Evolutionary conservation across 2,329 filamentous ascomycete genomes (phyloP), one percentile per base, ranked within the genome.

Genomic region (Tolypocladium ophioglossoides): DNA sequence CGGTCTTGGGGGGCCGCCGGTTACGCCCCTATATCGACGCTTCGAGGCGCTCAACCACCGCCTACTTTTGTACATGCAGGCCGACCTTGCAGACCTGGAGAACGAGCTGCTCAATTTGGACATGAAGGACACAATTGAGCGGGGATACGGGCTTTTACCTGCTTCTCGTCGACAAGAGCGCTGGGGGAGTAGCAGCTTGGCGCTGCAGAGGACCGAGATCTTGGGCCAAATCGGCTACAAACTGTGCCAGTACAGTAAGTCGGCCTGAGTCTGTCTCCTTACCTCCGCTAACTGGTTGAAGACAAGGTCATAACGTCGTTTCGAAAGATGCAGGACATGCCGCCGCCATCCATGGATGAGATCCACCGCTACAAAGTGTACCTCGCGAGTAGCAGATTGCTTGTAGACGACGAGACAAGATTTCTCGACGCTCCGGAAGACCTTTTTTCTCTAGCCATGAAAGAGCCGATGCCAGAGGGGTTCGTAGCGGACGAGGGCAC

Each of bases 41-140:
- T 96, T 96, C 63, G 85, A 89, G 65, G 78, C 82, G 12, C 72
- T 96, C 20, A 91, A 94, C 62, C 90, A 95, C 66, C 84, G 91
- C 3, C 72, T 95, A 3, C 73, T 96, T 3, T 75, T 96, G 0
- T 85, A 94, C 58, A 76, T 95, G 18, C 91, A 96, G 68, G 90
- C 95, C 64, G 89, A 95, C 66, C 81, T 96, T 20, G 77, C 78
- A 34, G 86, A 92, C 62, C 74, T 95, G 39, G 91, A 96, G 68
- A 85, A 90, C 62, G 83, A 91, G 55, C 77, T 96, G 1, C 79
- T 82, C 20, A 74, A 76, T 0, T 70, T 94, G 1, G 91, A 96
- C 63, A 72, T 71, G 22, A 70, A 72, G 1, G 80, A 83, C 60
- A 79, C 79, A 0, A 73, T 78, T 56, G 71, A 67, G 10, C 67